Evolutionary conservation across 129 eudicot species (phyloP), one percentile per base, ranked within the genome.

Genomic region (Saussurea involucrata): DNA sequence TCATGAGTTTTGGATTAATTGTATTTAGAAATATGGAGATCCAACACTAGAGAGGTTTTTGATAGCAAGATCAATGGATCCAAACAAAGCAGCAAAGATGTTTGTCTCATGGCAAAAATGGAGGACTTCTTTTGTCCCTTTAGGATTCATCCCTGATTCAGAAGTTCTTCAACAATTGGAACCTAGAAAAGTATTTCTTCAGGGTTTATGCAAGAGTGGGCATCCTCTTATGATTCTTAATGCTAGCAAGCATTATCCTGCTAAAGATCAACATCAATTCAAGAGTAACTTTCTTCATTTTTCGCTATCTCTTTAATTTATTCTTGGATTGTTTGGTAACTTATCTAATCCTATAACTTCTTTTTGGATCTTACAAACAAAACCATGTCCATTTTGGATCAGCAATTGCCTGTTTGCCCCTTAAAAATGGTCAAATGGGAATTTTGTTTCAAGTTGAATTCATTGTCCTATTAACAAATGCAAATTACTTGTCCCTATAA

Each of bases 81-180:
- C 76, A 68, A 83, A 76, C 6, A 87, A 87, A 69, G 88, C 88
- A 67, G 87, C 92, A 34, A 85, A 84, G 57, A 87, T 87, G 92
- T 82, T 84, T 79, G 86, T 82, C 29, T 73, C 81, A 81, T 85
- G 88, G 92, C 64, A 72, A 24, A 84, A 84, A 64, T 87, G 92
- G 92, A 82, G 92, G 76, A 68, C 76, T 71, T 24, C 66, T 7
- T 81, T 87, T 53, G 92, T 84, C 21, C 92, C 92, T 2, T 61
- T 64, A 6, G 83, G 84, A 13, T 68, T 61, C 37, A 79, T 87
- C 75, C 80, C 88, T 33, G 88, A 87, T 49, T 75, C 88, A 44
- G 83, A 87, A 79, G 77, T 87, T 65, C 15, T 17, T 46, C 83
- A 79, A 79, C 81, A 87, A 65, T 69, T 87, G 60, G 76, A 46